These are phyloP conservation scores for Trichoderma afroharzianum DNA, from an alignment of 2,329 filamentous ascomycete species.

Conservation along the genomic window DNA sequence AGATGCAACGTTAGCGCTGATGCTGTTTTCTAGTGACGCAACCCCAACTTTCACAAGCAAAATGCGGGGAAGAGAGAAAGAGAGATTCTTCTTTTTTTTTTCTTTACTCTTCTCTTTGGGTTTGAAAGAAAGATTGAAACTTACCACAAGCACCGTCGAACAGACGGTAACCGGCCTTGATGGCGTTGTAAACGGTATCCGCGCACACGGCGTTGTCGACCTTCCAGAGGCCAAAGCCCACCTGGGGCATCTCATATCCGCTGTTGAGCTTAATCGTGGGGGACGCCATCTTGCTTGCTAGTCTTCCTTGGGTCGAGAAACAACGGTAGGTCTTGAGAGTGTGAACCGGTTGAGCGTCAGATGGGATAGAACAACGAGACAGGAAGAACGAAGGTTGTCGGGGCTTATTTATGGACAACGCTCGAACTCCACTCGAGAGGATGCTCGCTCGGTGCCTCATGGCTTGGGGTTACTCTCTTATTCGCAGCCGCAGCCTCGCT, in stretches of 20 bases:
- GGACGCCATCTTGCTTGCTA: conserved; percentile 32
- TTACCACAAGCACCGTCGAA: conserved; percentile 59
- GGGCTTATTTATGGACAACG: conserved; percentile 10
- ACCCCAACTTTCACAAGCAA: background rate
- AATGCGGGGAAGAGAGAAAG: background rate
- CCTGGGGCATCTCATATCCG: conserved; percentile 68
- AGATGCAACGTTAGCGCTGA: background rate
- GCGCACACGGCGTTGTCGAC: conserved; percentile 69
- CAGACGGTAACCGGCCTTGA: conserved; percentile 59
- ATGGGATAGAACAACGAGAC: conserved; percentile 1
- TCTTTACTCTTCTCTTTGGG: background rate
- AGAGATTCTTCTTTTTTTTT: background rate
- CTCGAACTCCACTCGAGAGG: conserved; percentile 13
- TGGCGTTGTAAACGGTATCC: conserved; percentile 74
- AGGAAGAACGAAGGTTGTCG: conserved; percentile 5
- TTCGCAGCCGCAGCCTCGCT: conserved; percentile 10
- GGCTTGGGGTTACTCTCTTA: background rate
- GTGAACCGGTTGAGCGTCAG: background rate
- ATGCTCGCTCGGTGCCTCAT: conserved; percentile 6
- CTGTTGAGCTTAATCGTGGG: conserved; percentile 59
- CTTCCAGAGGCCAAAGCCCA: conserved; percentile 81
- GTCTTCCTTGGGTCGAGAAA: conserved; percentile 14
- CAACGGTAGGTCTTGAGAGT: background rate
- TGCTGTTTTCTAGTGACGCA: background rate
- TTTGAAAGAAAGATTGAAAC: background rate